A percentile compares a stretch with the other conserved stretches of the same genome.
Evolutionary conservation across 2,329 filamentous ascomycete genomes (phyloP).

Genomic region (Colletotrichum sp.): DNA sequence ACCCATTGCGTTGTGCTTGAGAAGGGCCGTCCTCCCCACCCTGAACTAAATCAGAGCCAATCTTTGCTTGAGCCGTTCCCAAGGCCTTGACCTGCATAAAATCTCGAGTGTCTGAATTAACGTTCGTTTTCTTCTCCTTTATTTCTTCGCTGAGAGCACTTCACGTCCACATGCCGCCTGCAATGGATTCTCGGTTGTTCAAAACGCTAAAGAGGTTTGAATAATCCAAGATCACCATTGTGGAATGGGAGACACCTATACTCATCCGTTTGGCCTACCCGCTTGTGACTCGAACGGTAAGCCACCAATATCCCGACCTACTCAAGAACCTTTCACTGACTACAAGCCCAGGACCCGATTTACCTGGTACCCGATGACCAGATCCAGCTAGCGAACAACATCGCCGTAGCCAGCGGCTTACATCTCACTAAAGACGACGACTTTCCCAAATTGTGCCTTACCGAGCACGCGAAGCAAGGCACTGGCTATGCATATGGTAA

Average conservation of each 20-base stretch:
- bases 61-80: neutral
- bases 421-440: neutral
- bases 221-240: no score
- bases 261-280: no score
- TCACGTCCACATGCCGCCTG: neutral
- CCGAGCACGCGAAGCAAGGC: neutral
- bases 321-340: neutral
- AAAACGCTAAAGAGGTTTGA: no score
- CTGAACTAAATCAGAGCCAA: fast-evolving
- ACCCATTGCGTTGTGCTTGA: neutral
- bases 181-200: no score
- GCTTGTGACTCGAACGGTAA: no score
- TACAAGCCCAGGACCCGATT: neutral
- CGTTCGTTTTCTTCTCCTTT: neutral
- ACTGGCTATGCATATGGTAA: neutral
- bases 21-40: neutral
- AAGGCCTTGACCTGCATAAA: neutral
- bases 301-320: no score
- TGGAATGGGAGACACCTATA: no score
- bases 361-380: neutral
- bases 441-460: neutral
- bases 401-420: neutral
- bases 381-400: neutral
- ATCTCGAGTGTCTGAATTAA: neutral
- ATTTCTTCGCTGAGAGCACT: neutral